phyloP scores from a whole-genome alignment of 331 rosid genomes.

The Prunus yedoensis region DNA sequence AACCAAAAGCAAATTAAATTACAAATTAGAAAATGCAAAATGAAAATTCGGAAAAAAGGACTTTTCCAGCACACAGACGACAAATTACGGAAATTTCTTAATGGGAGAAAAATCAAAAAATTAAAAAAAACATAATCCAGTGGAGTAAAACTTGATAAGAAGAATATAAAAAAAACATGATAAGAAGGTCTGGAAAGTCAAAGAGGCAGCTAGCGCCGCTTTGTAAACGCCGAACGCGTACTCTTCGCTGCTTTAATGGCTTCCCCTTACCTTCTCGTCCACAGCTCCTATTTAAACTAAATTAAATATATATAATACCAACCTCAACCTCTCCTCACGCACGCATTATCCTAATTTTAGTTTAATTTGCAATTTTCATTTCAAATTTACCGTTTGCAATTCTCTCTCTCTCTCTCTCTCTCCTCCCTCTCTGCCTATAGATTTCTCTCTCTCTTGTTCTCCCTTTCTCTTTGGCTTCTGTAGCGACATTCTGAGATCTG shows the following conservation, averaged over 20 bases:
- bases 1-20: background rate
- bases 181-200: background rate
- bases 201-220: constrained; percentile 12
- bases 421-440: background rate
- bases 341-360: background rate
- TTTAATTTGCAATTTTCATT: background rate
- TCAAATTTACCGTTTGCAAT: constrained; percentile 12
- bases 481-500: constrained; percentile 46
- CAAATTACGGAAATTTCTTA: background rate
- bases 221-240: constrained; percentile 33
- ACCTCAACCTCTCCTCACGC: background rate
- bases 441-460: constrained; percentile 11
- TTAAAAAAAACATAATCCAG: background rate
- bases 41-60: background rate
- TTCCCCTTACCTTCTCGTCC: constrained; percentile 16
- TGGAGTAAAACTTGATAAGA: background rate
- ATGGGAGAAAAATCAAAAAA: background rate
- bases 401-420: constrained; percentile 9
- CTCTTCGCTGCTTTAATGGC: constrained; percentile 14
- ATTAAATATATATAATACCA: background rate
- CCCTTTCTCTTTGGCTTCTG: constrained; percentile 15
- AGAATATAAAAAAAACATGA: background rate
- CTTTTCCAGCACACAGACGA: background rate
- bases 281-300: background rate
- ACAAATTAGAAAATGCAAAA: background rate